Base-by-base conservation (phyloP, 2,329 filamentous ascomycete species). In the Penicillium sp. region DNA sequence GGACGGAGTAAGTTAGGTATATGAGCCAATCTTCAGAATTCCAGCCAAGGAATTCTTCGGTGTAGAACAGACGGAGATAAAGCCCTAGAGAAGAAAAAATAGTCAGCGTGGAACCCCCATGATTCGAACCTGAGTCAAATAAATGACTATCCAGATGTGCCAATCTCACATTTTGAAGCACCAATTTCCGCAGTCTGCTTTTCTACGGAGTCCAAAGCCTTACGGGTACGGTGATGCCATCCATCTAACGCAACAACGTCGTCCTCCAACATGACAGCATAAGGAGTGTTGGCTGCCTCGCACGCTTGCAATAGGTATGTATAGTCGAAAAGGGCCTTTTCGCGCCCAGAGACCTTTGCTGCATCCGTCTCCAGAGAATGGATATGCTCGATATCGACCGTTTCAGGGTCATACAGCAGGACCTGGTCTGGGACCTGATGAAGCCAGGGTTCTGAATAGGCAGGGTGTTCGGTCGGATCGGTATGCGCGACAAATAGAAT, bases 61-160 rank as follows among this genome's bases (percentile, higher is more conserved):
- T 77, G 55, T 77, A 79, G 65, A 80, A 80, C 12, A 80, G 67
- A 2, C 77, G 75, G 18, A 80, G 67, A 59, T 80, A 79, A 6
- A 78, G 64, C 59, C 73, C 74, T 62, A n/a, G 31, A 6, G 15
- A 35, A n/a, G 15, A n/a, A 6, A 2, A 3, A 4, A 33, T 1
- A 14, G 15, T 33, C 15, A 35, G 31, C 15, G 7, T 15, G 14
- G 8, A 15, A 35, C n/a, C 7, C 12, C n/a, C 7, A 35, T n/a
- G 6, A n/a, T 3, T 9, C 0, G 31, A 15, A 15, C 14, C 1
- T 7, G 15, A 35, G 31, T 8, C 31, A 15, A 33, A n/a, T 7
- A 8, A 35, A 29, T 29, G 27, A 29, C 27, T 35, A n/a, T 35
- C 4, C 31, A 15, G 1, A 35, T 15, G 3, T 15, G 15, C 31